Percentiles rank a stretch among this genome's conserved stretches.
phyloP scores from a whole-genome alignment of 2,329 filamentous ascomycete species.

The Diaporthe citri region DNA sequence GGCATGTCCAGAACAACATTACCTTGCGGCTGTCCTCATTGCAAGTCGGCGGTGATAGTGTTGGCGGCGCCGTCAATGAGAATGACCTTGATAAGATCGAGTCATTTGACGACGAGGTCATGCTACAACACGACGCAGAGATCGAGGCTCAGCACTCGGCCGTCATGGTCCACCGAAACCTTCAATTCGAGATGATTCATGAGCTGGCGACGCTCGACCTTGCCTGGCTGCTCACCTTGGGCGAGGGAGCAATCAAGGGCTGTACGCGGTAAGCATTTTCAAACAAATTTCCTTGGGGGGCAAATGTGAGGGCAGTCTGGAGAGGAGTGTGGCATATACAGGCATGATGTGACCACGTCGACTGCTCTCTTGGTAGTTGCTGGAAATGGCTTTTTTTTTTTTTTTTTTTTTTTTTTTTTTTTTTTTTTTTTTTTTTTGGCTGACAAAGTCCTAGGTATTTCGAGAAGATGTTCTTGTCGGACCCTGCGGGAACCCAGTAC shows the following conservation, averaged over 20 bases:
- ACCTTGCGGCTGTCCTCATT: not conserved
- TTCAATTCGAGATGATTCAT: slow-evolving; percentile 3
- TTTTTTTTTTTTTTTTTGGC: no score
- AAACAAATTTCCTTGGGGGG: not conserved
- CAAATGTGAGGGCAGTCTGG: not conserved
- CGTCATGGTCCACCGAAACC: not conserved
- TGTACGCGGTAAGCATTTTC: slow-evolving; percentile 3
- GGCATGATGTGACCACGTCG: not conserved
- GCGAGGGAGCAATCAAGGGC: slow-evolving; percentile 26
- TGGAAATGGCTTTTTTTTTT: no score
- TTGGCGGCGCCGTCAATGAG: not conserved
- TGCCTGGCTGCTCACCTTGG: slow-evolving; percentile 24
- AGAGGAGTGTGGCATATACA: not conserved
- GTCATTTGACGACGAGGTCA: not conserved
- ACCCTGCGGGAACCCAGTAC: slow-evolving; percentile 28
- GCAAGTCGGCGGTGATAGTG: not conserved
- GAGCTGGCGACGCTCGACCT: slow-evolving; percentile 11
- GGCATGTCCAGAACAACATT: not conserved
- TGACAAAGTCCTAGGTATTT: slow-evolving; percentile 4
- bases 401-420: no score
- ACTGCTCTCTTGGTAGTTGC: not conserved
- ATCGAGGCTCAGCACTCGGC: not conserved
- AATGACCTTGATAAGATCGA: not conserved
- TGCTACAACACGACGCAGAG: slow-evolving; percentile 13
- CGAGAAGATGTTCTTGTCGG: slow-evolving; percentile 7